Base-by-base conservation (phyloP, 1,284 basidiomycete species). In the Chiua sp. region DNA sequence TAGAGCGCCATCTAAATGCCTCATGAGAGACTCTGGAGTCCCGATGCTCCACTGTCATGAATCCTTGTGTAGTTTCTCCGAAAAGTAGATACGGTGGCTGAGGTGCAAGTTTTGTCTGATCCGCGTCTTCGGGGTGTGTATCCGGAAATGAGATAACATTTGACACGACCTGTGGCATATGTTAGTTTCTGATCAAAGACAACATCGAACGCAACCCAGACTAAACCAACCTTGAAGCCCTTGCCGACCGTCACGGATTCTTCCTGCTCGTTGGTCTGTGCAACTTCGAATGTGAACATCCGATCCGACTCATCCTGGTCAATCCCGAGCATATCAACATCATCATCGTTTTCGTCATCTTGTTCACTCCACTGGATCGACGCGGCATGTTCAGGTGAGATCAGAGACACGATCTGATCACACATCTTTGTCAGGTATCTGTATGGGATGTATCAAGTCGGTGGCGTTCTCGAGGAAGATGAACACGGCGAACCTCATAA, bases 341-440 rank as follows among this genome's bases (percentile, higher is more conserved):
- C 63, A 6, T 70, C 64, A 0, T 75, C 69, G 10, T 68, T 59
- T 12, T 80, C 74, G 16, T 71, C 64, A 1, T 73, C 71, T 32
- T 32, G 6, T 16, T 82, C 76, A 15, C 72, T 75, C 79, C 81
- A 83, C 4, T 82, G 69, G 30, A 86, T 75, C 2, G 77, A 65
- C 23, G 70, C 58, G 0, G 80, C 76, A 52, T 86, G 80, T 28
- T 78, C 77, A 0, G 77, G 59, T 0, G 84, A 84, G 22, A 87
- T 72, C 16, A 86, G 62, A 22, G 78, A 79, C 0, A 82, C 65
- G 2, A 82, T 68, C 62, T 86, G 86, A 61, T 87, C 85, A 13
- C 79, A 71, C 47, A 86, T 78, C 71, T 85, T 85, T 7, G 78
- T 83, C 16, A 87, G 77, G 63, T 87, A 87, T 51, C 85, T 86